Evolutionary conservation across 805 yeast genomes (phyloP), one percentile per base, ranked within the genome.

Genomic region (Candida mattraensis): DNA sequence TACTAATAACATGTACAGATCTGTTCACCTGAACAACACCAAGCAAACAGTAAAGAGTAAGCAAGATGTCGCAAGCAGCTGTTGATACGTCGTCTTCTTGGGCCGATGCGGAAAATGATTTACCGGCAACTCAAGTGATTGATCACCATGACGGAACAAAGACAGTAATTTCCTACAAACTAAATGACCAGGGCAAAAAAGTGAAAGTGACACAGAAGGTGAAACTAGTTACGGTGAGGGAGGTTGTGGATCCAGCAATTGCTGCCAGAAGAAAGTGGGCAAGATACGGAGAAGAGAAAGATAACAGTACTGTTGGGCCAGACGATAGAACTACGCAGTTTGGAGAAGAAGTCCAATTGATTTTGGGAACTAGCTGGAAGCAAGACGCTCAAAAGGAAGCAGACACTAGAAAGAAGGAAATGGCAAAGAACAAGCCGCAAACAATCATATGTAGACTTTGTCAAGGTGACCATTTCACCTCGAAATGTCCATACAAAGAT

Each of bases 401-500:
- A 60, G 76, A 59, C 28, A 65, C 67, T 44, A 70, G 68, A 42
- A 66, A 67, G 52, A 72, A 72, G 53, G 69, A 66, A 27, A 37
- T 57, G 68, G 39, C 48, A 11, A 47, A 79, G 64, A 78, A 76
- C 55, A 81, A 74, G 57, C 84, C 79, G 60, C 74, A 57, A 28
- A 67, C 69, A 37, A 67, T 67, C 37, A 66, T 62, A 47, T 93
- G 99, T 78, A 86, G 97, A 76, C 69, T 75, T 37, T 93, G 99
- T 83, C 85, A 84, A 43, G 96, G 96, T 58, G 83, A 79, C 50
- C 99, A 93, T 73, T 86, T 81, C 76, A 85, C 97, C 26, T 69
- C 87, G 62, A 82, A 83, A 69, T 93, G 99, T 84, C 99, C 99
- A 46, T 87, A 78, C 76, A 89, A 85, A 69, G 94, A 83, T 54